A percentile compares a stretch with the other conserved stretches of the same genome.
Conservation (phyloP, 2,329 filamentous ascomycete genomes). For the Pezicula radicicola region DNA sequence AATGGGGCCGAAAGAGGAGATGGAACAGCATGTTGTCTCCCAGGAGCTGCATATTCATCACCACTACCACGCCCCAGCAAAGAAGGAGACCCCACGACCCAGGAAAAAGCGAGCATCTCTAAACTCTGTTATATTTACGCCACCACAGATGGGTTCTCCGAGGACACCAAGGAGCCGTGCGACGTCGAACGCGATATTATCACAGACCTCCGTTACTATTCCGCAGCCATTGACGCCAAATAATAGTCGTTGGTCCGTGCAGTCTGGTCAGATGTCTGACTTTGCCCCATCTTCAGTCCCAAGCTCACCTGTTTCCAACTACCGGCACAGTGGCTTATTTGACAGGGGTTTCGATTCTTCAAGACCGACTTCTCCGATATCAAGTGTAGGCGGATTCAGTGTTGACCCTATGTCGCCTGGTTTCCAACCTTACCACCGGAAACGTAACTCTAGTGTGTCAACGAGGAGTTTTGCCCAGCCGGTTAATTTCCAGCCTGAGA, state of each 20-base stretch:
- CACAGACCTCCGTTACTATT: constrained; percentile 48
- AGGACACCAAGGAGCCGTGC: constrained; percentile 36
- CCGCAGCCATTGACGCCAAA: constrained; percentile 40
- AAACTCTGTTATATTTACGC: constrained; percentile 59
- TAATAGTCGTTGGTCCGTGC: constrained; percentile 59
- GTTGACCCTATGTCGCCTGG: constrained; percentile 64
- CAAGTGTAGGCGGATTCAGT: constrained; percentile 70
- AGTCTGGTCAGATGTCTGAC: constrained; percentile 59
- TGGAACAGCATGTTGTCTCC: constrained; percentile 39
- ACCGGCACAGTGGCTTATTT: constrained; percentile 72
- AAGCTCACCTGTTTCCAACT: constrained; percentile 76
- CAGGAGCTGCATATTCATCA: constrained; percentile 91
- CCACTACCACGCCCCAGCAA: constrained; percentile 76
- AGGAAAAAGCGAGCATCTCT: constrained; percentile 72
- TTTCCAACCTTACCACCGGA: constrained; percentile 49
- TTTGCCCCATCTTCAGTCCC: constrained; percentile 71
- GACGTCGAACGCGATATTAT: constrained; percentile 37
- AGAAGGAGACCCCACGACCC: constrained; percentile 57
- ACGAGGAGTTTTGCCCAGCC: constrained; percentile 38
- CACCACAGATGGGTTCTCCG: constrained; percentile 35
- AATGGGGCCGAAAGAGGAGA: constrained; percentile 49
- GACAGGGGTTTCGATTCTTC: constrained; percentile 71
- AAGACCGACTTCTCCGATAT: constrained; percentile 80
- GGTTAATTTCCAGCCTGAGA: constrained; percentile 31
- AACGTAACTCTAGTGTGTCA: constrained; percentile 55